Evolutionary conservation across 768 basidiomycete genomes (phyloP).

Genomic region (Suillus subalutaceus): DNA sequence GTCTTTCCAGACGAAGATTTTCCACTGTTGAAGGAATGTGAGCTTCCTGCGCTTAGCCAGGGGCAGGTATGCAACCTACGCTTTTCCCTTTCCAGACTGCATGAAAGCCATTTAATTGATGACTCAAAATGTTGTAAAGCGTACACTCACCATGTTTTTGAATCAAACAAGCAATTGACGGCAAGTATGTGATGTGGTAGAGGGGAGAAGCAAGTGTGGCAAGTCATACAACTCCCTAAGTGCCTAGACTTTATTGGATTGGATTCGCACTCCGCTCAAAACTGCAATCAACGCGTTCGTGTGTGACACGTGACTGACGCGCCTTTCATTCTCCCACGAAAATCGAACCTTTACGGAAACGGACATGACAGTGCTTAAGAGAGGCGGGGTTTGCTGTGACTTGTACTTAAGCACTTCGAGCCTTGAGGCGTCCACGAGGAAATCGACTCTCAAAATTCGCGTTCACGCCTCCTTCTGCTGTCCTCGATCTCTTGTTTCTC

Average conservation of each 20-base stretch:
- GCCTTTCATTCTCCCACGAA: conserved; percentile 21
- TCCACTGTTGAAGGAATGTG: conserved; percentile 34
- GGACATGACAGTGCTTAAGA: conserved; percentile 10
- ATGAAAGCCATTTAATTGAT: conserved; percentile 6
- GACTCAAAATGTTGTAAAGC: neutral
- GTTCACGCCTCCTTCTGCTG: conserved; percentile 18
- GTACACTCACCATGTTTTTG: conserved; percentile 37
- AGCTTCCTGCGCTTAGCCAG: conserved; percentile 9
- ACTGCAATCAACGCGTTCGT: conserved; percentile 34
- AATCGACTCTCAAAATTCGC: conserved; percentile 23
- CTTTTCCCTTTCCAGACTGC: conserved; percentile 61
- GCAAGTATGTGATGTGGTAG: conserved; percentile 22
- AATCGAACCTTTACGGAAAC: conserved; percentile 1
- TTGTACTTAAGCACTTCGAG: conserved; percentile 12
- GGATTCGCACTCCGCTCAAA: conserved; percentile 33
- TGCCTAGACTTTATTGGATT: conserved; percentile 35
- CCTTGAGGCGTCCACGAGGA: conserved; percentile 38
- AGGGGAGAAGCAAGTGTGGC: conserved; percentile 13
- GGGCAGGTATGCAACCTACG: conserved; percentile 34
- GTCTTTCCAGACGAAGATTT: conserved; percentile 51
- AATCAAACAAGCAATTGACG: conserved; percentile 15
- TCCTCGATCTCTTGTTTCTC: conserved; percentile 15
- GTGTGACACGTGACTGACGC: conserved; percentile 36
- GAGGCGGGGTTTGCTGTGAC: conserved; percentile 13
- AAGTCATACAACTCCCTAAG: conserved; percentile 12